Base-by-base conservation (phyloP, 2,329 filamentous ascomycete genomes). In the Ceratocystis smalleyi region DNA sequence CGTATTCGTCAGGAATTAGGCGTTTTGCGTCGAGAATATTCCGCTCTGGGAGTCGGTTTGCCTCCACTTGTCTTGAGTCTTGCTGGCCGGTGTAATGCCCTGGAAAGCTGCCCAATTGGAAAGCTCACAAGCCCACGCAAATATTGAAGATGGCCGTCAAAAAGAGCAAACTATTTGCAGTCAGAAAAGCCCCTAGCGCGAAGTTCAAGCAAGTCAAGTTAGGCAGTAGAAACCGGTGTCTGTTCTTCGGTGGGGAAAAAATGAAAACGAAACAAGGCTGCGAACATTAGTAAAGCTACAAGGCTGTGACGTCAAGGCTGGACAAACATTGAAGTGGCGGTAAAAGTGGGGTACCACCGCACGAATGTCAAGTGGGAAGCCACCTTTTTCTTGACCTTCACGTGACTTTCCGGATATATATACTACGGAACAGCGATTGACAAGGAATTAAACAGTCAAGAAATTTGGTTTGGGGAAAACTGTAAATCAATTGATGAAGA, bases 241-340 rank as follows among this genome's bases (percentile, higher is more conserved):
- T 40, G 35, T 40, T 32, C 8, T 59, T 59, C 43, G 55, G 49
- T 64, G 19, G 62, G 43, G 47, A 62, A 24, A 40, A 24, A 8
- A 17, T 40, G 54, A 49, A 62, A 43, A 35, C 3, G 30, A 19
- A 59, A 43, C 32, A 51, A 65, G 35, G 32, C 24, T 30, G 32
- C 47, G n/a, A 51, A 27, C 17, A n/a, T 35, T 64, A 10, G 32
- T 59, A 17, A 22, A 19, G 24, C 5, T 24, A n/a, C 65, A 64
- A 66, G 65, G 65, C 65, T 66, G 65, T 66, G 62, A 64, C 65
- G 65, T 66, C 65, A 66, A 66, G 59, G 59, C 65, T 66, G 62
- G 62, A 64, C n/a, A 43, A 45, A 30, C 27, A 15, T 40, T 45
- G 19, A 51, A 51, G 47, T 35, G 27, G 24, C 32, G 15, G 17